A percentile compares a stretch with the other conserved stretches of the same genome.
These are phyloP conservation scores for Quercus wislizeni DNA, from an alignment of 306 rosid species.

Conservation along the genomic window DNA sequence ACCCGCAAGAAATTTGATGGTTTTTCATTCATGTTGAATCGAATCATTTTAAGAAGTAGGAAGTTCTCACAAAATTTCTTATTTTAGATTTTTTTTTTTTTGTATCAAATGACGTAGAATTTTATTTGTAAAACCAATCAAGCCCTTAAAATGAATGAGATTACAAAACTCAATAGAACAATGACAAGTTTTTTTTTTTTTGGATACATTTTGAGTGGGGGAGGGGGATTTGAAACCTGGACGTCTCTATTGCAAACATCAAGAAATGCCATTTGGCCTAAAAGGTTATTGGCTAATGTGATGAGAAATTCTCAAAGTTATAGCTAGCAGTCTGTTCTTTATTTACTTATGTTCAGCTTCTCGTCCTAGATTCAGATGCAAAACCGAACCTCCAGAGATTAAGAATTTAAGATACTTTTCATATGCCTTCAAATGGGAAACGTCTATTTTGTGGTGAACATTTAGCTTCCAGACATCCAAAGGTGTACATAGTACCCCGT, in stretches of 20 bases:
- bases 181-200: too few species aligned
- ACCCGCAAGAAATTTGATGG: neutral
- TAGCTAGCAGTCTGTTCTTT: neutral
- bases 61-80: neutral
- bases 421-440: too few species aligned
- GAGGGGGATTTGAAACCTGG: too few species aligned
- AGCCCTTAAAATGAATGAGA: neutral
- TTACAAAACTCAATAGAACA: neutral
- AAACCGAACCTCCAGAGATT: neutral
- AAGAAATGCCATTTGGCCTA: too few species aligned
- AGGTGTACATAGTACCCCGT: too few species aligned
- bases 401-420: too few species aligned
- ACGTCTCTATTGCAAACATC: too few species aligned
- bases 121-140: neutral
- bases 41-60: neutral
- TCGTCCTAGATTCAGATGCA: neutral
- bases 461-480: too few species aligned
- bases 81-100: neutral
- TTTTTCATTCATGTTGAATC: too few species aligned
- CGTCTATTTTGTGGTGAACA: too few species aligned
- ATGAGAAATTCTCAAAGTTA: neutral
- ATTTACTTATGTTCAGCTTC: neutral
- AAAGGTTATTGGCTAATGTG: too few species aligned
- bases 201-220: too few species aligned
- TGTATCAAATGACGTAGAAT: neutral